Evolutionary conservation across 2,329 filamentous ascomycete genomes (phyloP).

Genomic region (Coniochaeta sp.): DNA sequence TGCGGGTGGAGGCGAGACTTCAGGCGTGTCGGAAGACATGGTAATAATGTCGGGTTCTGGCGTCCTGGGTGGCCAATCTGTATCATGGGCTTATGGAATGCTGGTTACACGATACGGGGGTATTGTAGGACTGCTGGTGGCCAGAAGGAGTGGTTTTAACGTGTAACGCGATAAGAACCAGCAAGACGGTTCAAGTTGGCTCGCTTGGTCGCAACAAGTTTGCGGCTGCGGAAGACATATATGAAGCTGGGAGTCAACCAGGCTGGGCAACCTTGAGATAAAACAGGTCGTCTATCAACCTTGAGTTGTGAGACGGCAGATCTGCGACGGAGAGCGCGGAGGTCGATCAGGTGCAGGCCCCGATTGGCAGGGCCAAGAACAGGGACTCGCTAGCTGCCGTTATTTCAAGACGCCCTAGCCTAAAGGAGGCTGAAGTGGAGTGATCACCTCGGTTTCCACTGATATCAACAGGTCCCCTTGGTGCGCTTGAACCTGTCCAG

Average conservation of each 20-base stretch:
- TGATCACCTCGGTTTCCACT: no score
- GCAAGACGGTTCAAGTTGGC: neutral
- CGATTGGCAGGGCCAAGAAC: neutral
- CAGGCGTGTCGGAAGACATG: slow-evolving; percentile 3
- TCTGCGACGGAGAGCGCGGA: neutral
- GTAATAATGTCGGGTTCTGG: neutral
- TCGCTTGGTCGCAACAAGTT: neutral
- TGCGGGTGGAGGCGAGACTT: neutral
- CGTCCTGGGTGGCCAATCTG: neutral
- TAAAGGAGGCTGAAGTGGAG: neutral
- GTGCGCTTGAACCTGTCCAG: no score
- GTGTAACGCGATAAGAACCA: neutral
- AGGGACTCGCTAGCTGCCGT: neutral
- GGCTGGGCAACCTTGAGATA: neutral
- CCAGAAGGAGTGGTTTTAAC: no score
- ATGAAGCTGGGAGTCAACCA: neutral
- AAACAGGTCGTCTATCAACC: neutral
- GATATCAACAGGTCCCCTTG: no score
- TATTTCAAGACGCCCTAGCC: neutral
- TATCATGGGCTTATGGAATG: neutral
- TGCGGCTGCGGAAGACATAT: neutral
- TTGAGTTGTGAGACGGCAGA: neutral
- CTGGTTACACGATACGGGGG: neutral
- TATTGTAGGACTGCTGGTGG: neutral
- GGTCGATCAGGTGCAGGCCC: neutral